Evolutionary conservation across 2,329 filamentous ascomycete species (phyloP), one percentile per base, ranked within the genome.

Genomic region (Xylariaceae sp.): DNA sequence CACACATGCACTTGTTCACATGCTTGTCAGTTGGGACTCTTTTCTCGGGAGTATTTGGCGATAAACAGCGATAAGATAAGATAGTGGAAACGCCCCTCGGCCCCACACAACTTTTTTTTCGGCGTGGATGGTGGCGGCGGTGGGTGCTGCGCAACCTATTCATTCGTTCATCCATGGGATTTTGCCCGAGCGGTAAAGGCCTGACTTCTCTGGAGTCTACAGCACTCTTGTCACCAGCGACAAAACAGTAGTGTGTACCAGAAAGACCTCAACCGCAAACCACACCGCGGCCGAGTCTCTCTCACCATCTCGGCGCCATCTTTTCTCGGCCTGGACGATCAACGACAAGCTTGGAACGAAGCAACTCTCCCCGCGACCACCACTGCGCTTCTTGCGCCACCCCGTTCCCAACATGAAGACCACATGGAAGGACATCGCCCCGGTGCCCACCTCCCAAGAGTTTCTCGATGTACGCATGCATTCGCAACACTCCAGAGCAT

Each of bases 401-500:
- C 66, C 31, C 17, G 16, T 36, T 36, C 45, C 71, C 75, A 74
- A 58, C 50, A 82, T 82, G 79, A 82, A 81, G 76, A 81, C 78
- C 58, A 83, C 80, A 50, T 86, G 83, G 83, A 87, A 86, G 71
- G 86, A 89, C 69, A 95, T 95, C 64, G 86, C 88, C 58, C 90
- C 90, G 60, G 90, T 96, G 61, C 93, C 93, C 53, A 95, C 89
- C 66, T 87, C 87, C 71, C 88, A 95, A 78, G 94, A 99, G 75
- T 97, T 99, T 69, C 81, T 99, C 65, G 94, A 99, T 74, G 57
- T 58, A 97, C 31, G 41, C 43, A 47, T 22, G 14, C 12, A 14
- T 12, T 28, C 16, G 34, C 12, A 7, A 19, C 19, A 19, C 34
- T 28, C 16, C 13, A 13, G 16, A 36, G 31, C 39, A 36, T n/a